Conservation (phyloP, 2,329 filamentous ascomycete species). For the Thermoascus crustaceus region DNA sequence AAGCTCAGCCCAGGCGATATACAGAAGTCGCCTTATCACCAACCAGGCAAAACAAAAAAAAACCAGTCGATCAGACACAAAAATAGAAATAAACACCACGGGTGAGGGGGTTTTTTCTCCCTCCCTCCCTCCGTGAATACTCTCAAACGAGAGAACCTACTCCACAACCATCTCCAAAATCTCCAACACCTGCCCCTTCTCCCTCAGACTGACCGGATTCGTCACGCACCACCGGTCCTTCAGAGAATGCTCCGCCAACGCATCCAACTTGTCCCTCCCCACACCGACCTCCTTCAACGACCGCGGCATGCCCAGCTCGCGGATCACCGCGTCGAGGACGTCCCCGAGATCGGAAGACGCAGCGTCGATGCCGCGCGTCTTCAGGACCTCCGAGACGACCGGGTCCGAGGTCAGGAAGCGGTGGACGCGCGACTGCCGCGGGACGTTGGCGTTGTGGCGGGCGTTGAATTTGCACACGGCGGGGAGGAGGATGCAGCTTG, state of each 20-base stretch:
- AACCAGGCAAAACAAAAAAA: too few species aligned
- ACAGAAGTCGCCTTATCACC: too few species aligned
- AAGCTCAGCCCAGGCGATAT: too few species aligned
- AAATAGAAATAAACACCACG: too few species aligned
- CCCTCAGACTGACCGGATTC: conserved; percentile 43
- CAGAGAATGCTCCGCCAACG: conserved; percentile 43
- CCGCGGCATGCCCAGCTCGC: conserved; percentile 47
- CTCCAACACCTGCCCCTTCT: conserved; percentile 44
- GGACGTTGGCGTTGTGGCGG: conserved; percentile 33
- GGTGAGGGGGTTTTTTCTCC: too few species aligned
- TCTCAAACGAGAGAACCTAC: conserved; percentile 5
- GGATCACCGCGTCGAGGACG: conserved; percentile 44
- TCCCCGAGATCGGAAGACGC: conserved; percentile 40
- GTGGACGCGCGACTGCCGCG: conserved; percentile 35
- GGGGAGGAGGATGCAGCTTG: conserved; percentile 49
- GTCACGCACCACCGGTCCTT: conserved; percentile 44
- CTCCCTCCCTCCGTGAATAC: too few species aligned
- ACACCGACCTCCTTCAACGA: conserved; percentile 46
- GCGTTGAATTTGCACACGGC: conserved; percentile 51
- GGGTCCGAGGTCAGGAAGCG: conserved; percentile 34
- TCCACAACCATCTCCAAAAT: conserved; percentile 40
- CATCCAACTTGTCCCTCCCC: conserved; percentile 39
- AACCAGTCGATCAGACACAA: too few species aligned
- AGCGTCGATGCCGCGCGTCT: conserved; percentile 18
- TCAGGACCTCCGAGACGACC: conserved; percentile 31